phyloP scores from a whole-genome alignment of 2,329 filamentous ascomycete genomes.

The Alternaria panax region DNA sequence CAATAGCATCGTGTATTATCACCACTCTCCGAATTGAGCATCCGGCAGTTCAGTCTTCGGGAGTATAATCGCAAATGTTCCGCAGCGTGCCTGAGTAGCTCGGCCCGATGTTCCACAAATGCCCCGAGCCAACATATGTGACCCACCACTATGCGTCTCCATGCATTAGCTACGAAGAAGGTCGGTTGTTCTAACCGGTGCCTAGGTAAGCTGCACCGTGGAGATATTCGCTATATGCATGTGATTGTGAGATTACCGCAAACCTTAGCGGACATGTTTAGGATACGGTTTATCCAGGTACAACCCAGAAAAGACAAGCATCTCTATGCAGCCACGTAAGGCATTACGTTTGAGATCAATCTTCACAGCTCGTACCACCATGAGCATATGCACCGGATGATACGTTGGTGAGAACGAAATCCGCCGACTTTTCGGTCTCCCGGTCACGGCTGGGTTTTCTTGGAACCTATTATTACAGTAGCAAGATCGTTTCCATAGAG shows the following conservation, averaged over 20 bases:
- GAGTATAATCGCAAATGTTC: constrained; percentile 4
- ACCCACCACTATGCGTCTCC: not conserved
- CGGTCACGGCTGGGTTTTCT: not conserved
- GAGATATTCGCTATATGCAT: not conserved
- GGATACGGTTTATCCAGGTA: not conserved
- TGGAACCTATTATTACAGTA: constrained; percentile 4
- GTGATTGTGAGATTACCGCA: not conserved
- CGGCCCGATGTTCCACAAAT: constrained; percentile 10
- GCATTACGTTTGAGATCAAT: not conserved
- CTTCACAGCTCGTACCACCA: not conserved
- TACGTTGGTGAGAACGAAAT: constrained; percentile 1
- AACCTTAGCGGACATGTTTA: not conserved
- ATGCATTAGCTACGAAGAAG: not conserved
- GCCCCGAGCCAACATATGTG: not conserved
- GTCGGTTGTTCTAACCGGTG: not conserved
- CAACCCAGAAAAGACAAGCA: not conserved
- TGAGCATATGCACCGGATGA: constrained; percentile 4
- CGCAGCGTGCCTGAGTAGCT: not conserved
- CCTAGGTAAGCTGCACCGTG: not conserved
- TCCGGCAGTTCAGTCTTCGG: not conserved
- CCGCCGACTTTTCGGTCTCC: constrained; percentile 3
- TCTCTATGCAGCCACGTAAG: not conserved
- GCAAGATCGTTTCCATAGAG: not conserved
- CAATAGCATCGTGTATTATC: not conserved
- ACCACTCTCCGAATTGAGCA: not conserved